Evolutionary conservation across 768 basidiomycete genomes (phyloP), one percentile per base, ranked within the genome.

Genomic region (Cantharellus anzutake): DNA sequence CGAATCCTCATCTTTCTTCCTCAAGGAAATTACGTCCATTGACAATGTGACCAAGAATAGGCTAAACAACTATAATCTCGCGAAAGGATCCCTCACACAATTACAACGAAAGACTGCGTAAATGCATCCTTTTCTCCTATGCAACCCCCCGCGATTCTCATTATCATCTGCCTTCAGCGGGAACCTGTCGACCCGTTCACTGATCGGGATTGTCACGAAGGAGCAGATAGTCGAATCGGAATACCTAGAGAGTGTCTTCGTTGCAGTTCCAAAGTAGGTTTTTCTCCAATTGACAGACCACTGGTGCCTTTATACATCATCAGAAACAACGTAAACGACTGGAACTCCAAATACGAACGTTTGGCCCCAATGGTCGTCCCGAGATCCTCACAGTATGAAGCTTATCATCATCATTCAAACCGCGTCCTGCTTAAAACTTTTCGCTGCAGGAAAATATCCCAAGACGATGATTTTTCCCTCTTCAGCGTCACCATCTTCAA

Each of bases 41-140:
- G 96, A 99, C 70, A 87, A 86, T 67, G 82, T 86, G 42, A 86
- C 96, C 79, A 94, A 94, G 73, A 75, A 81, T 48, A 97, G 96
- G 71, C 72, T 91, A 44, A 86, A 83, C 65, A 84, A 81, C 67
- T 99, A 99, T 71, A 93, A 92, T 68, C 73, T 94, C 7, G 86
- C 90, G 56, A 99, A 99, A 70, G 94, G 94, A 0, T 83, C 87
- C 53, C 74, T 98, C 57, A 80, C 82, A 2, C 85, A 90, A 67
- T 82, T 98, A 78, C 89, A 94, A 68, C 82, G 96, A 65, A 98
- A 91, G 81, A 86, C 87, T 75, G 81, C 80, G 93, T 94, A 68
- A 60, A 78, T 68, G 61, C 39, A 42, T 16, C 60, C 64, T 39
- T 14, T 55, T 14, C 38, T 11, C 14, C 11, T 35, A 39, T 7